These are phyloP conservation scores for Leccinum boreale DNA, from an alignment of 768 basidiomycete genomes.

Conservation along the genomic window DNA sequence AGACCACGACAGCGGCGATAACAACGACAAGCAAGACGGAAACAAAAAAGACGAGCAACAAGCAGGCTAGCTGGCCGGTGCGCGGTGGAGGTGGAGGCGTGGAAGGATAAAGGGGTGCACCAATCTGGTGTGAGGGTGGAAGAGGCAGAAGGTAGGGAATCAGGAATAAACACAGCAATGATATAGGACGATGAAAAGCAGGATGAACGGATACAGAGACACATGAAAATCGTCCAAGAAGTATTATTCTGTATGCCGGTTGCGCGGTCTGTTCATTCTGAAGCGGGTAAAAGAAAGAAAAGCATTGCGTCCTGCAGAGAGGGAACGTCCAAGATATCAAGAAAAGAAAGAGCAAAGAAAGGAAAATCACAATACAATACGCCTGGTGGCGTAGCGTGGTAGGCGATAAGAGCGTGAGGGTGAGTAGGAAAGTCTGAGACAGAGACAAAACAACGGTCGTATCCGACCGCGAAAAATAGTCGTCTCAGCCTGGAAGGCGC, in stretches of 20 bases:
- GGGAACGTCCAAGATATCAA: constrained; percentile 25
- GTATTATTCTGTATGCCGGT: not conserved
- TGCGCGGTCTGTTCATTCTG: not conserved
- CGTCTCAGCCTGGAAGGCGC: constrained; percentile 24
- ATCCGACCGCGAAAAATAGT: not conserved
- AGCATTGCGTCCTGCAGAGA: constrained; percentile 3
- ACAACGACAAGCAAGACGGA: not conserved
- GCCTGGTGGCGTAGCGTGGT: not conserved
- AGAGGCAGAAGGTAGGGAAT: not conserved
- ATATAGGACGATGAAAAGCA: constrained; percentile 16
- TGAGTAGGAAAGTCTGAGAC: not conserved
- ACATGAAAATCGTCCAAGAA: not conserved
- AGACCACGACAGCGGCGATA: not conserved
- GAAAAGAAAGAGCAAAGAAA: constrained; percentile 3
- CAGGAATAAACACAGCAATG: constrained; percentile 13
- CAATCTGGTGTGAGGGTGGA: not conserved
- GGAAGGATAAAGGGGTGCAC: not conserved
- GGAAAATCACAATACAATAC: constrained; percentile 14
- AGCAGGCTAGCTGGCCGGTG: not conserved
- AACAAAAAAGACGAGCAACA: not conserved
- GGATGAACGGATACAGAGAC: not conserved
- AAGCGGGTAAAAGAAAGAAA: not conserved
- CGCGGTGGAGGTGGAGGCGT: not conserved
- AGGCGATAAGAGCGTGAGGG: not conserved
- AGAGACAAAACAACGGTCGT: not conserved